Evolutionary conservation across 495 filamentous ascomycete genomes (phyloP), one percentile per base, ranked within the genome.

Genomic region (Polyplosphaeria fusca): DNA sequence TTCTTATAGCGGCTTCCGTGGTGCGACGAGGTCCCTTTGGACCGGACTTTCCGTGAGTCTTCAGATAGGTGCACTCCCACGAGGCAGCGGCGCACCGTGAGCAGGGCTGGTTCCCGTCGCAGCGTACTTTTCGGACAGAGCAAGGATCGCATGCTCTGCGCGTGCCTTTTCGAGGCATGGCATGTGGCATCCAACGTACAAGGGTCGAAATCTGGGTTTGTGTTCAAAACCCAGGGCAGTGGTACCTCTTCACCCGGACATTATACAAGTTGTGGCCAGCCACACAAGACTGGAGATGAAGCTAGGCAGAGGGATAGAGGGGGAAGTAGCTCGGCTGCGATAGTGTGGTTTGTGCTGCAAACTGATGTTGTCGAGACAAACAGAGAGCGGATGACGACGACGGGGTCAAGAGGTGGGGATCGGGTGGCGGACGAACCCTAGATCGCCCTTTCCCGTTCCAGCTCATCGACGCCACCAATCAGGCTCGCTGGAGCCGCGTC

Each of bases 111-210:
- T 53, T 45, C 23, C 59, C 59, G 24, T 63, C 53, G 22, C 59
- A 63, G 23, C 48, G 26, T 7, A 63, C 47, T 43, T 63, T 63
- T 27, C 59, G 52, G 9, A 63, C 53, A n/a, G 59, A 55, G 40
- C 59, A 63, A 18, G 59, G 46, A 41, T 63, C 59, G 35, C 59
- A 63, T 1, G 50, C 59, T 32, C 52, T 50, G 16, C 47, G 40
- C 9, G 55, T 58, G 25, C 55, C 55, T 46, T 58, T 58, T 20
- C 55, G 55, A n/a, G 25, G 47, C 11, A 5, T 35, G 30, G 30
- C 30, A 27, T 23, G 30, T 25, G 40, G 28, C 32, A 35, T 26
- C 40, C 1, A 27, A 37, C 30, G 27, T 49, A 30, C 19, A 22
- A 22, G 27, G 41, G 35, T 20, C n/a, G 18, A 30, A 14, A 13